phyloP scores from a whole-genome alignment of 768 basidiomycete species.

The Royoungia palumana region DNA sequence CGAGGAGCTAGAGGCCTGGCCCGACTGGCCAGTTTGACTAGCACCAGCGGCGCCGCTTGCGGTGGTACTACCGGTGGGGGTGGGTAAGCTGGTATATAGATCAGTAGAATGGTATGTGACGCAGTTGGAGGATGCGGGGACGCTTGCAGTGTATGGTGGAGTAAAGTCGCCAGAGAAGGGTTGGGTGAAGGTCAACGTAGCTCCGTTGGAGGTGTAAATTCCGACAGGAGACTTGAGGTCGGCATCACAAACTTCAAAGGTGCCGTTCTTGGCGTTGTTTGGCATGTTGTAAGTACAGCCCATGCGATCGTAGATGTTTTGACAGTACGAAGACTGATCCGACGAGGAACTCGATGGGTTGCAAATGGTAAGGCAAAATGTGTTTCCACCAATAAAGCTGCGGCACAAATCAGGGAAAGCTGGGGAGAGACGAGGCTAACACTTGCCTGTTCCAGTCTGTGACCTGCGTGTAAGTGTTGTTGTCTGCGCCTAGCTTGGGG shows the following conservation, averaged over 20 bases:
- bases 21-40: not conserved
- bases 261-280: slow-evolving; percentile 49
- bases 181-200: slow-evolving; percentile 41
- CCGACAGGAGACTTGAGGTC: slow-evolving; percentile 65
- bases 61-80: not conserved
- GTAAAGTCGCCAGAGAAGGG: slow-evolving; percentile 32
- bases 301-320: slow-evolving; percentile 70
- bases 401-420: slow-evolving; percentile 8
- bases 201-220: slow-evolving; percentile 41
- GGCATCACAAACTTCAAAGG: slow-evolving; percentile 63
- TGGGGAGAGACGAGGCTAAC: not conserved
- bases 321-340: slow-evolving; percentile 49
- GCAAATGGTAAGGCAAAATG: slow-evolving; percentile 73
- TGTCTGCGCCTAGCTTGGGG: slow-evolving; percentile 38
- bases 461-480: slow-evolving; percentile 48
- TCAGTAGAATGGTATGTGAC: slow-evolving; percentile 33
- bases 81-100: slow-evolving; percentile 33
- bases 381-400: slow-evolving; percentile 61
- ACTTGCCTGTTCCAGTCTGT: slow-evolving; percentile 64
- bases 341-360: slow-evolving; percentile 45
- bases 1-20: slow-evolving; percentile 10
- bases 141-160: slow-evolving; percentile 40
- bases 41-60: not conserved
- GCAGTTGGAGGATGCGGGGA: slow-evolving; percentile 47
- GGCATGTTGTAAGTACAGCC: slow-evolving; percentile 78